Conservation (phyloP, 352 stramenopile genomes). For the Pythium pyrilobum region DNA sequence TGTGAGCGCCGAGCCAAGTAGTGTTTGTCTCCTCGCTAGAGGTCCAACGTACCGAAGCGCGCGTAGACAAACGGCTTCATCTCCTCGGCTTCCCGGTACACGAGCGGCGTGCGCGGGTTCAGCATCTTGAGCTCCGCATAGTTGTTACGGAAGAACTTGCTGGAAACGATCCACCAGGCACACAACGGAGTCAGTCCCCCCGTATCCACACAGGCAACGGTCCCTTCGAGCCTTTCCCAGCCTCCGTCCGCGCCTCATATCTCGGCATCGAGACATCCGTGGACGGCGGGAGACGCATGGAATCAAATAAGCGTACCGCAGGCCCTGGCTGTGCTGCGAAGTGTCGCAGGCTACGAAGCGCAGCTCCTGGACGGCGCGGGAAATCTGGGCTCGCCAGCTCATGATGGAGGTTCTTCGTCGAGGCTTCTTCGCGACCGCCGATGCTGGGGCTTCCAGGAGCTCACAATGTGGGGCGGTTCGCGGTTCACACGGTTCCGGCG, state of each 20-base stretch:
- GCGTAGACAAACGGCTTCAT: slow-evolving; percentile 88
- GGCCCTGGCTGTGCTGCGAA: slow-evolving; percentile 75
- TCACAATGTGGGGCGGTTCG: slow-evolving; percentile 3
- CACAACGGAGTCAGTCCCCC: no score
- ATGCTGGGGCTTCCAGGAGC: neutral
- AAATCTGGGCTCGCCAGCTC: slow-evolving; percentile 88
- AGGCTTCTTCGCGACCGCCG: neutral
- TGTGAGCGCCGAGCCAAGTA: no score
- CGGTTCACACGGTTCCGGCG: slow-evolving; percentile 11
- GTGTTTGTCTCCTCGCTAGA: no score
- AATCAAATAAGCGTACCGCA: slow-evolving; percentile 45
- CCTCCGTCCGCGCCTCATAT: no score
- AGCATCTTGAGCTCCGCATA: slow-evolving; percentile 88
- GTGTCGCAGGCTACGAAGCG: slow-evolving; percentile 82
- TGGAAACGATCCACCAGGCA: slow-evolving; percentile 12
- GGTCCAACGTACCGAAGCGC: slow-evolving; percentile 58
- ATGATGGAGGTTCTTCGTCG: slow-evolving; percentile 29
- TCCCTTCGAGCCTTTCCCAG: no score
- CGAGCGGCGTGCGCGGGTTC: slow-evolving; percentile 75
- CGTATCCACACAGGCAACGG: no score
- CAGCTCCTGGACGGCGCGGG: slow-evolving; percentile 76
- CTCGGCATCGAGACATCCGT: no score
- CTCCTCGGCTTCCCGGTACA: slow-evolving; percentile 85
- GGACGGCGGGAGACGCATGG: no score
- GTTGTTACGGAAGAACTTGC: slow-evolving; percentile 84